Percentiles rank a stretch among this genome's conserved stretches.
These are phyloP conservation scores for Phaeodactylum tricornutum DNA, from an alignment of 108 stramenopile species.

Conservation along the genomic window DNA sequence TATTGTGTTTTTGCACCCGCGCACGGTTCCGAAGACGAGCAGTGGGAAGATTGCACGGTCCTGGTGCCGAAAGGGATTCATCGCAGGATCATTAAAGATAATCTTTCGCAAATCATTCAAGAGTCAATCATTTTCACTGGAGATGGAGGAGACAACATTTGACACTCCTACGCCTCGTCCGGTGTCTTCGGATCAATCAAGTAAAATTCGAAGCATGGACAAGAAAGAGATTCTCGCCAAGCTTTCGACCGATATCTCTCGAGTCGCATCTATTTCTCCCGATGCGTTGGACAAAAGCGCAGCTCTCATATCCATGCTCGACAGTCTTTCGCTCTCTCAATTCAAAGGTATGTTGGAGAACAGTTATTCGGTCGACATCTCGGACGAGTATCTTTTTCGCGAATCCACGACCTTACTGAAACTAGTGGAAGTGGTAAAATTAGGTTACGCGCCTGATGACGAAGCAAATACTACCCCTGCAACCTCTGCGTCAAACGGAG, in stretches of 20 bases:
- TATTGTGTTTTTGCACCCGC: slow-evolving; percentile 73
- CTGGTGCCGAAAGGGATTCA: slow-evolving; percentile 79
- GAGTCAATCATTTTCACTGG: slow-evolving; percentile 6
- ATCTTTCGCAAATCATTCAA: slow-evolving; percentile 51
- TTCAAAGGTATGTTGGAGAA: slow-evolving; percentile 75
- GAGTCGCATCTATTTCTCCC: slow-evolving; percentile 36
- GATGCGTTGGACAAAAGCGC: slow-evolving; percentile 40
- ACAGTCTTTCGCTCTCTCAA: slow-evolving; percentile 73
- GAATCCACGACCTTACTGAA: slow-evolving; percentile 63
- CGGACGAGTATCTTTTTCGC: slow-evolving; percentile 84
- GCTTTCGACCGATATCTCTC: slow-evolving; percentile 42
- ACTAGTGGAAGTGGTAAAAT: slow-evolving; percentile 69
- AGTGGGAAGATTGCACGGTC: slow-evolving; percentile 97
- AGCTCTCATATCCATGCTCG: slow-evolving; percentile 63
- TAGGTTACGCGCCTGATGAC: slow-evolving; percentile 68
- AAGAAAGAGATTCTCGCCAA: slow-evolving; percentile 44
- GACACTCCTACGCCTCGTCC: slow-evolving; percentile 1
- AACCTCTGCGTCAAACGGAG: slow-evolving; percentile 3
- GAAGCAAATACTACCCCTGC: slow-evolving; percentile 7
- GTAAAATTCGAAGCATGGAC: slow-evolving; percentile 33
- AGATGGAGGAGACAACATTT: slow-evolving; percentile 1
- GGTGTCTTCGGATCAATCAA: neutral
- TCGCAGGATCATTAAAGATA: slow-evolving; percentile 43
- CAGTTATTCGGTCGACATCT: slow-evolving; percentile 49
- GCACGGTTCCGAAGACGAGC: slow-evolving; percentile 95